A percentile compares a stretch with the other conserved stretches of the same genome.
Evolutionary conservation across 495 filamentous ascomycete species (phyloP).

Genomic region (Penicillium ucsense): DNA sequence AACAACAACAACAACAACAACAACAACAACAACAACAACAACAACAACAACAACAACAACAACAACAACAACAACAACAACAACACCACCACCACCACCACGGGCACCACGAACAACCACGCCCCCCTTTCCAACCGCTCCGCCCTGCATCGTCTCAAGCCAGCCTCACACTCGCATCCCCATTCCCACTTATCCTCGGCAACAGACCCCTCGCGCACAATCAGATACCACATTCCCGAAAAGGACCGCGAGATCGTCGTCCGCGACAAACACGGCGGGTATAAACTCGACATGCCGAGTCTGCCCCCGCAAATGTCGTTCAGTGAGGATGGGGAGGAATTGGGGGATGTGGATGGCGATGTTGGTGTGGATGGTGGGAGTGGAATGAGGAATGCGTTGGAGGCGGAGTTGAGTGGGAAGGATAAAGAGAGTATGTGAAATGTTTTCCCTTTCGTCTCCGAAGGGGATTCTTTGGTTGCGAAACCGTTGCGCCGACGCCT

Average conservation of each 20-base stretch:
- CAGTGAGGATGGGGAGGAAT: constrained; percentile 46
- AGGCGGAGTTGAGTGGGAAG: constrained; percentile 20
- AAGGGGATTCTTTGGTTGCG: not conserved
- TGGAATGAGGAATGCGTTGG: not conserved
- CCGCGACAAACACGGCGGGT: constrained; percentile 63
- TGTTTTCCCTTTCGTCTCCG: not conserved
- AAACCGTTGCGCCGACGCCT: not conserved
- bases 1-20: no score
- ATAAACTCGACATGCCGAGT: constrained; percentile 57
- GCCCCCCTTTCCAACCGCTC: constrained; percentile 19
- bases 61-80: not conserved
- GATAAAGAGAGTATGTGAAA: constrained; percentile 40
- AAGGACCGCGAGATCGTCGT: constrained; percentile 60
- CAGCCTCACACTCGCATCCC: constrained; percentile 14
- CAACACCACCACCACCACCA: not conserved
- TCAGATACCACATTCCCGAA: constrained; percentile 25
- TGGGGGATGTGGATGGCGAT: constrained; percentile 27
- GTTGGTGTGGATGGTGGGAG: not conserved
- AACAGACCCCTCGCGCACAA: constrained; percentile 25
- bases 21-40: no score
- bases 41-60: no score
- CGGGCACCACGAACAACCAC: not conserved
- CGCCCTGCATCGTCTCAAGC: constrained; percentile 19
- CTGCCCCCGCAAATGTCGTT: constrained; percentile 38
- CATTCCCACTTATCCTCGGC: no score